These are phyloP conservation scores for Leptodermis oblonga DNA, from an alignment of 257 asterid genomes.

Conservation along the genomic window DNA sequence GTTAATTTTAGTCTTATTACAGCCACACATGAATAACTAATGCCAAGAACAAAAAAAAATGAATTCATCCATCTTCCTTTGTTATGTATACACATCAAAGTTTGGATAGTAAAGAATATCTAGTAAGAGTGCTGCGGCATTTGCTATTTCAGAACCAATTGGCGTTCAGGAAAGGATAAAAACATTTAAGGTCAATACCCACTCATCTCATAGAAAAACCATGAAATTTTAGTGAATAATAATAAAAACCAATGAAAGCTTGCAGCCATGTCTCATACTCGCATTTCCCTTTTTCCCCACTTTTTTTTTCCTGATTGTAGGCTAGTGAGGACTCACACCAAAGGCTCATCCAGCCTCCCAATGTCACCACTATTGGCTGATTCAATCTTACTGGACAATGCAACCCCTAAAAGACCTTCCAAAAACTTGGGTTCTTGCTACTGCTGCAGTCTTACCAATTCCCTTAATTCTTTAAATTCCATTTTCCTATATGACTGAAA, in stretches of 20 bases:
- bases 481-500: background rate
- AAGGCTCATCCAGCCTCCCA: background rate
- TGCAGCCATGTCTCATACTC: background rate
- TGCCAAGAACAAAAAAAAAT: background rate
- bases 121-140: background rate
- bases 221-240: background rate
- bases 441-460: background rate
- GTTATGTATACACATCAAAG: background rate
- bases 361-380: background rate
- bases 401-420: background rate
- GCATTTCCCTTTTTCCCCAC: too few relatives aligned
- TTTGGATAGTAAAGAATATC: background rate
- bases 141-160: background rate
- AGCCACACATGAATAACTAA: background rate
- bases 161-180: background rate
- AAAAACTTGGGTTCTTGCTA: background rate
- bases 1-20: background rate
- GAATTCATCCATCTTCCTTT: background rate
- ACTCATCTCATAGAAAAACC: background rate
- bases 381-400: background rate
- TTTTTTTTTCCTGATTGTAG: too few relatives aligned
- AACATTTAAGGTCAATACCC: background rate
- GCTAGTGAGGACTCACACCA: background rate
- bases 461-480: background rate
- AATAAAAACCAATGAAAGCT: background rate